Evolutionary conservation across 169 alveolate species (phyloP).

Genomic region (Perkinsus olseni): DNA sequence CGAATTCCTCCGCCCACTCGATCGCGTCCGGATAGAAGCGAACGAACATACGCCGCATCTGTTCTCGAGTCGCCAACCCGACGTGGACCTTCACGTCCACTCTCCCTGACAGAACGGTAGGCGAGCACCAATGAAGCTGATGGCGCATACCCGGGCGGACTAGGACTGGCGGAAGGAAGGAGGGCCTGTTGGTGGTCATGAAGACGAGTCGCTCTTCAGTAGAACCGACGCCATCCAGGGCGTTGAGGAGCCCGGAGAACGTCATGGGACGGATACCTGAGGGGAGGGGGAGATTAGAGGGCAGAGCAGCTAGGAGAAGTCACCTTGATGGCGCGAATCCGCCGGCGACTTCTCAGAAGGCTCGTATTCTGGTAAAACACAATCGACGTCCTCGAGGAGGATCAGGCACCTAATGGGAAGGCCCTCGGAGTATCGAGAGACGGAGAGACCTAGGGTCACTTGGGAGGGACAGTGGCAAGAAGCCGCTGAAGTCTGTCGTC

Average conservation of each 20-base stretch:
- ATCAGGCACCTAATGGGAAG: conserved; percentile 27
- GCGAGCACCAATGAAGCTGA: neutral
- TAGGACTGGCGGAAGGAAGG: neutral
- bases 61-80: conserved; percentile 49
- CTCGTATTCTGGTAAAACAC: conserved; percentile 4
- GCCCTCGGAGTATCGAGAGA: neutral
- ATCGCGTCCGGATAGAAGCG: conserved; percentile 52
- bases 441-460: conserved; percentile 23
- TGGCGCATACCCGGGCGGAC: neutral
- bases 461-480: conserved; percentile 50
- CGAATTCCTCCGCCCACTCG: conserved; percentile 44
- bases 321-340: neutral
- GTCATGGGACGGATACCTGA: conserved; percentile 49
- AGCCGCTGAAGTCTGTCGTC: conserved; percentile 60
- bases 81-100: conserved; percentile 59
- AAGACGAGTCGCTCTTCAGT: conserved; percentile 62
- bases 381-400: conserved; percentile 38
- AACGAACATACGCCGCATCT: conserved; percentile 45
- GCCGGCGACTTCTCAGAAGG: neutral
- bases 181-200: conserved; percentile 61
- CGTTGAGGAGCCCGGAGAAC: conserved; percentile 67
- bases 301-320: neutral
- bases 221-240: conserved; percentile 61
- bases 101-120: conserved; percentile 52
- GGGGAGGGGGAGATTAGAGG: neutral